phyloP scores from a whole-genome alignment of 1,139 yeast genomes.

The Taiozyma onychis region DNA sequence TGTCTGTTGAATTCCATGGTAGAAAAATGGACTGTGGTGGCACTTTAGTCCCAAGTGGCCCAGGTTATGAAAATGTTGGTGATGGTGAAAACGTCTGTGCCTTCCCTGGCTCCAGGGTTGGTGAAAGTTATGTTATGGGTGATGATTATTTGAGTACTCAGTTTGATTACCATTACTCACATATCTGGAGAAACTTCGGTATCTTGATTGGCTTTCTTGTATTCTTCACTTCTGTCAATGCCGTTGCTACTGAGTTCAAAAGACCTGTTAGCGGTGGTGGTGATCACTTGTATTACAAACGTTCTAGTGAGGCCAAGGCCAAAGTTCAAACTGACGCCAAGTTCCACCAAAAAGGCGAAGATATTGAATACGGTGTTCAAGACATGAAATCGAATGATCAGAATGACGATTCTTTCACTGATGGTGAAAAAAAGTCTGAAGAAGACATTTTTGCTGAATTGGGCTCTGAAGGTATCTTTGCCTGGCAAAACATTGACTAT shows the following conservation, averaged over 20 bases:
- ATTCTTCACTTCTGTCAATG: constrained; percentile 18
- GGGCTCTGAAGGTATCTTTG: constrained; percentile 24
- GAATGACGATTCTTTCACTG: not conserved
- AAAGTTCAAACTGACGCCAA: not conserved
- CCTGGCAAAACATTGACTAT: constrained; percentile 38
- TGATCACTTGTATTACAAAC: constrained; percentile 36
- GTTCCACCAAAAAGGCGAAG: not conserved
- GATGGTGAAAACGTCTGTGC: constrained; percentile 44
- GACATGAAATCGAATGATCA: constrained; percentile 3
- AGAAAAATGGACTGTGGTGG: constrained; percentile 45
- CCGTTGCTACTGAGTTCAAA: constrained; percentile 34
- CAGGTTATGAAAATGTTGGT: constrained; percentile 38
- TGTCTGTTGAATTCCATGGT: constrained; percentile 52
- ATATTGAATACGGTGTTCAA: constrained; percentile 9
- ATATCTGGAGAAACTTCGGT: constrained; percentile 50
- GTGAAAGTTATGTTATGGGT: constrained; percentile 39
- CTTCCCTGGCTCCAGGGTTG: constrained; percentile 38
- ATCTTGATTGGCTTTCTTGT: constrained; percentile 38
- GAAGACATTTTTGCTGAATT: constrained; percentile 10
- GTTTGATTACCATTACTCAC: constrained; percentile 34
- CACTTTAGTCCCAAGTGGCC: constrained; percentile 44
- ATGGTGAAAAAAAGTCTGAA: not conserved
- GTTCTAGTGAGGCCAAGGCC: constrained; percentile 8
- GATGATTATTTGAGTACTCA: constrained; percentile 35
- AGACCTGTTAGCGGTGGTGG: constrained; percentile 36